A percentile compares a stretch with the other conserved stretches of the same genome.
Evolutionary conservation across 2,329 filamentous ascomycete species (phyloP).

Genomic region (Trichoderma sp.): DNA sequence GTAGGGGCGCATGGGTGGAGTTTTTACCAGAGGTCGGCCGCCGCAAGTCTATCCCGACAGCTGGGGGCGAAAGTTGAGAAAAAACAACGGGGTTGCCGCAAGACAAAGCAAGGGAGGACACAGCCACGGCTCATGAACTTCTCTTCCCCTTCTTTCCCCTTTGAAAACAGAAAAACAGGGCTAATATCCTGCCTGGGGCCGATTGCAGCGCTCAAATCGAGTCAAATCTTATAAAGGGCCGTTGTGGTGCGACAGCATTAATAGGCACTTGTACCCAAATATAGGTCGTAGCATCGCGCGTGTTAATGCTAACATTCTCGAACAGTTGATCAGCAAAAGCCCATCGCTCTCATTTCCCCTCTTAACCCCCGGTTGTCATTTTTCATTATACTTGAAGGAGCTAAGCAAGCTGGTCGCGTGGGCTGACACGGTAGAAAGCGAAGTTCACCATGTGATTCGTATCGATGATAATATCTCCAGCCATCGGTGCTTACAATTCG

Average conservation of each 20-base stretch:
- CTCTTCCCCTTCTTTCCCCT: slow-evolving; percentile 9
- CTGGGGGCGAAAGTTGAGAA: slow-evolving; percentile 16
- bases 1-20: slow-evolving; percentile 18
- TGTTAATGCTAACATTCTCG: background rate
- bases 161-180: slow-evolving; percentile 6
- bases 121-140: slow-evolving; percentile 21
- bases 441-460: slow-evolving; percentile 15
- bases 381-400: slow-evolving; percentile 5
- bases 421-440: slow-evolving; percentile 15
- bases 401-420: slow-evolving; percentile 12
- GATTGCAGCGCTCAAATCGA: background rate
- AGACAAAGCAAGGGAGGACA: slow-evolving; percentile 2
- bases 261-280: slow-evolving; percentile 1
- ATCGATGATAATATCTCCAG: background rate
- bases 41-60: slow-evolving; percentile 22
- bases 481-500: background rate
- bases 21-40: slow-evolving; percentile 23
- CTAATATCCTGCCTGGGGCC: background rate
- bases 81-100: background rate
- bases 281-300: background rate
- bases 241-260: slow-evolving; percentile 21
- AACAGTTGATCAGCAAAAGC: background rate
- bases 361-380: background rate
- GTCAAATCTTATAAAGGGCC: slow-evolving; percentile 16
- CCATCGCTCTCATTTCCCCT: slow-evolving; percentile 2